Conservation (phyloP, 768 basidiomycete genomes). For the Artomyces pyxidatus region DNA sequence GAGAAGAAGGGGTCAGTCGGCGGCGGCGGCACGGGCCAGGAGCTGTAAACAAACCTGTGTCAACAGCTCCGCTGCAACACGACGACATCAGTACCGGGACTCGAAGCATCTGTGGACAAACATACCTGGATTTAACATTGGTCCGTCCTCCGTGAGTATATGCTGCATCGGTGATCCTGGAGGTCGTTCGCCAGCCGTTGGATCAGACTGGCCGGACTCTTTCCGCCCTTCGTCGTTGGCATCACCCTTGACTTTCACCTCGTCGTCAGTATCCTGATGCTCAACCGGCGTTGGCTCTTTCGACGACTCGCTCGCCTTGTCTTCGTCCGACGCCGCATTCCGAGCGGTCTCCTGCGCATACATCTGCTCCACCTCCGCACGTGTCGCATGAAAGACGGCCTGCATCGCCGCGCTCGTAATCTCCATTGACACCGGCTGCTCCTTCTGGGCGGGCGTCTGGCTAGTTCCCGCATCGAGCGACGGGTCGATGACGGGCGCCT, state of each 20-base stretch:
- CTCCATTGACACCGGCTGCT: slow-evolving; percentile 15
- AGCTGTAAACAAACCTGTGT: slow-evolving; percentile 41
- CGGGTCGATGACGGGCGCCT: slow-evolving; percentile 30
- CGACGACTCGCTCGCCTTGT: slow-evolving; percentile 3
- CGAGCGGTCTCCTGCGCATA: not conserved
- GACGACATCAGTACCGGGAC: slow-evolving; percentile 2
- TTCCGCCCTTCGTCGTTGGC: not conserved
- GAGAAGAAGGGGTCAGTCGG: slow-evolving; percentile 13
- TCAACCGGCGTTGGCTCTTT: not conserved
- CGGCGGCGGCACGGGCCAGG: slow-evolving; percentile 2
- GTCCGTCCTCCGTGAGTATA: slow-evolving; percentile 55
- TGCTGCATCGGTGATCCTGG: not conserved
- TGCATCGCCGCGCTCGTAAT: slow-evolving; percentile 23
- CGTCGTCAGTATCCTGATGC: not conserved
- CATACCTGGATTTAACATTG: slow-evolving; percentile 63
- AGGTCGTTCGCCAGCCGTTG: not conserved
- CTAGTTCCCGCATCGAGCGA: slow-evolving; percentile 25
- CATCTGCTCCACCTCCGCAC: slow-evolving; percentile 20
- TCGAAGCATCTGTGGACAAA: slow-evolving; percentile 6
- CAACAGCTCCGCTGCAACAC: slow-evolving; percentile 43
- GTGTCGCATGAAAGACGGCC: slow-evolving; percentile 28
- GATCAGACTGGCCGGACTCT: slow-evolving; percentile 1
- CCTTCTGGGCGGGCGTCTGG: slow-evolving; percentile 4
- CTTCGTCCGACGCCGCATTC: slow-evolving; percentile 1
- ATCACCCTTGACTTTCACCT: not conserved